Base-by-base conservation (phyloP, 2,329 filamentous ascomycete genomes). In the Westerdykella aurantiaca region DNA sequence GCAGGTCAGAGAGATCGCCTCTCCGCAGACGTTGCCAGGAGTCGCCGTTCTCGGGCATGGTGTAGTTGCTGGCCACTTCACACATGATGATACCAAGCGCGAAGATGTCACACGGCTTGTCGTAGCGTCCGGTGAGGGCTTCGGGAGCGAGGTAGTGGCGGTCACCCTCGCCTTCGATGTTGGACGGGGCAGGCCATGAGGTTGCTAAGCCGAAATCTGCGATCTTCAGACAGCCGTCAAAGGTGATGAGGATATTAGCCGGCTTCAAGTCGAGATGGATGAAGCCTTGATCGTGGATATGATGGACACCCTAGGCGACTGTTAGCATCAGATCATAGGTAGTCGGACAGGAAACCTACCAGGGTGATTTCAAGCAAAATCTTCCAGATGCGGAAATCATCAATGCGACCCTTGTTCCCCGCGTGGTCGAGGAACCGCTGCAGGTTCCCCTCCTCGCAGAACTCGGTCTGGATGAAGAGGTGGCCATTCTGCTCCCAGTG, bases 301-400 rank as follows among this genome's bases (percentile, higher is more conserved):
- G 85, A 66, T 88, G 85, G 49, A 98, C 68, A 31, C 93, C 93
- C 86, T 95, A 4, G 51, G 44, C 42, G 34, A 46, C n/a, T 38
- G 50, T 71, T 54, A 64, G 58, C 42, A 39, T 11, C 42, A 31
- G 39, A 17, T 14, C n/a, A 12, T 29, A 38, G 34, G 39, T 13
- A 25, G 5, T 33, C 17, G 34, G 14, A 17, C 11, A 5, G 6
- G 16, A 47, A 37, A 74, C 85, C 70, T 79, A 93, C 88, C 74
- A 85, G 73, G 58, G 83, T 79, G 46, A 95, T 70, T 66, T 98
- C 93, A 34, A 95, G 79, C 56, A 97, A 73, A 45, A 97, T 91
- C 72, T 98, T 98, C 88, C 93, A 98, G 67, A 97, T 96, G 49
- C 93, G 81, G 70, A 98, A 98, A 66, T 97, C 93, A 68, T 98